phyloP scores from a whole-genome alignment of 1,139 yeast species.

The Nakaseomyces glabratus region DNA sequence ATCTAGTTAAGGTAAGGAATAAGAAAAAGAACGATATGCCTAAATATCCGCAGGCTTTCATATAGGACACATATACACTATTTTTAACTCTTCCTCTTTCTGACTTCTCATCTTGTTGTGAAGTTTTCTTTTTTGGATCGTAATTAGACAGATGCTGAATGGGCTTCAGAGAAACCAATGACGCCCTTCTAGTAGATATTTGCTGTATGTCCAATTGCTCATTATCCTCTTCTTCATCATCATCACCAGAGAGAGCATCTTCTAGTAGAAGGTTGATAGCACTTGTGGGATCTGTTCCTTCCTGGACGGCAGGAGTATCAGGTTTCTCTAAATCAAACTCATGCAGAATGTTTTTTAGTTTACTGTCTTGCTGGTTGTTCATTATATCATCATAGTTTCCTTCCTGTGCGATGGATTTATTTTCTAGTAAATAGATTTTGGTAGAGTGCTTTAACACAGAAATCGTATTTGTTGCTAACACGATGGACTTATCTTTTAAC shows the following conservation, averaged over 20 bases:
- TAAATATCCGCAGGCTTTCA: constrained; percentile 54
- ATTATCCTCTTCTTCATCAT: constrained; percentile 11
- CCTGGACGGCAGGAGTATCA: constrained; percentile 4
- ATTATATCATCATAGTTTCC: constrained; percentile 47
- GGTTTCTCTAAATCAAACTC: constrained; percentile 42
- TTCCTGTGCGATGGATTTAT: constrained; percentile 51
- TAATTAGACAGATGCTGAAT: constrained; percentile 21
- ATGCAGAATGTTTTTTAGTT: constrained; percentile 36
- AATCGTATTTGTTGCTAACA: constrained; percentile 74
- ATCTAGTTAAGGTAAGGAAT: constrained; percentile 38
- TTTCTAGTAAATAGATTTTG: constrained; percentile 49
- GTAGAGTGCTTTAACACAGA: constrained; percentile 63
- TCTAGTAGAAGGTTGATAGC: constrained; percentile 4
- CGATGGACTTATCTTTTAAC: constrained; percentile 58
- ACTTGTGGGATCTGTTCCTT: constrained; percentile 5
- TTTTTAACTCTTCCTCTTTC: constrained; percentile 59
- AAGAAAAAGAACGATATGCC: constrained; percentile 42
- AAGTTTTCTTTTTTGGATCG: constrained; percentile 29
- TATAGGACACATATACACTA: constrained; percentile 53
- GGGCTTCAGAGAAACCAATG: constrained; percentile 43
- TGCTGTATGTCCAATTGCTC: constrained; percentile 10
- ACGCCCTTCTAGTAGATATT: constrained; percentile 47
- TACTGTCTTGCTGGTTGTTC: constrained; percentile 39
- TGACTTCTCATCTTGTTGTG: constrained; percentile 36
- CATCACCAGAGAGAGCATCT: constrained; percentile 6